Evolutionary conservation across 768 basidiomycete genomes (phyloP).

Genomic region (Boletus patriciae): DNA sequence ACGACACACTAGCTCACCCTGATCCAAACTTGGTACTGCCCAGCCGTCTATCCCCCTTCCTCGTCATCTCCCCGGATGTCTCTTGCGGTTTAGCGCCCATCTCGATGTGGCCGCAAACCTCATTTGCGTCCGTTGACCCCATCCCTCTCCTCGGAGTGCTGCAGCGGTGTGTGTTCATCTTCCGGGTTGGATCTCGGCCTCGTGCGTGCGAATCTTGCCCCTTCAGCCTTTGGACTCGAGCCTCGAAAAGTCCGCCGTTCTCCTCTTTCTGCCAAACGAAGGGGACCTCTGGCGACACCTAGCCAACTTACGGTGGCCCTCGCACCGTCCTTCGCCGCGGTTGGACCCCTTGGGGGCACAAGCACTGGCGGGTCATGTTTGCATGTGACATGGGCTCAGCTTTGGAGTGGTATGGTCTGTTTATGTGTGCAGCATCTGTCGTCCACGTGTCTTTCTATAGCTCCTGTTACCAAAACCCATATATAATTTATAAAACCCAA

Average conservation of each 20-base stretch:
- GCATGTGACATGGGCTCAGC: conserved; percentile 10
- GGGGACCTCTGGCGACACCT: not conserved
- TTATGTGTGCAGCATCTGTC: conserved; percentile 1
- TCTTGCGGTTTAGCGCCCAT: conserved; percentile 2
- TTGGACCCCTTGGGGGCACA: not conserved
- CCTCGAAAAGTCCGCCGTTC: no score
- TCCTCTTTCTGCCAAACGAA: not conserved
- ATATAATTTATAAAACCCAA: not conserved
- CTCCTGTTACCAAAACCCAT: conserved; percentile 9
- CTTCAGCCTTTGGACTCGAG: not conserved
- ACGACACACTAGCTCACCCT: conserved; percentile 14
- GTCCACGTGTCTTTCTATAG: conserved; percentile 4
- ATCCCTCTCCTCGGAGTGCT: not conserved
- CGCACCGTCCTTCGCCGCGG: not conserved
- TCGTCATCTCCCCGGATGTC: conserved; percentile 4
- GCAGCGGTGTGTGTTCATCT: conserved; percentile 11
- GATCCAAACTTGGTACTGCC: conserved; percentile 7
- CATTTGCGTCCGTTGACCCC: conserved; percentile 4
- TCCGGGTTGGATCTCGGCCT: conserved; percentile 12
- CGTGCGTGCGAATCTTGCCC: conserved; percentile 5
- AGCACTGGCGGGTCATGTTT: not conserved
- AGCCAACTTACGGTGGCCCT: not conserved
- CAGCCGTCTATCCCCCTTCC: not conserved
- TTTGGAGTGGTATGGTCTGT: conserved; percentile 10
- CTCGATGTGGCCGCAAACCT: conserved; percentile 12